Percentiles rank a stretch among this genome's conserved stretches.
Evolutionary conservation across 2,329 filamentous ascomycete species (phyloP).

Genomic region (Westerdykella ornata): DNA sequence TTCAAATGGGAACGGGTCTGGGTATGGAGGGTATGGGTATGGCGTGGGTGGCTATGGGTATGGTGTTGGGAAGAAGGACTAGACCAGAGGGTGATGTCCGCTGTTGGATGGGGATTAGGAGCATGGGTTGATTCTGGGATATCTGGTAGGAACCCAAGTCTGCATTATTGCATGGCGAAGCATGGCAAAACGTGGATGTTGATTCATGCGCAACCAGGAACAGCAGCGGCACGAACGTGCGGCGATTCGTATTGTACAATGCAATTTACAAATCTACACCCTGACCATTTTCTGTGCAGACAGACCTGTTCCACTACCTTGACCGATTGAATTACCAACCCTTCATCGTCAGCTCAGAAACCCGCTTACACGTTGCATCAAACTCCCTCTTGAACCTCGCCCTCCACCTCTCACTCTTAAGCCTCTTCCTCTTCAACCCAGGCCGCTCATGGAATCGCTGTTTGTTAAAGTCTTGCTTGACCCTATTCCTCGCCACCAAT

Average conservation of each 20-base stretch:
- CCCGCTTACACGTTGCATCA: constrained; percentile 55
- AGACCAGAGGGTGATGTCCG: too few species aligned
- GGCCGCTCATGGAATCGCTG: constrained; percentile 70
- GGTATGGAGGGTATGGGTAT: constrained; percentile 36
- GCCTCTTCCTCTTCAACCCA: constrained; percentile 70
- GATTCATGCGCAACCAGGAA: not conserved
- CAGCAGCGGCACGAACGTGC: not conserved
- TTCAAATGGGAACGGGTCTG: constrained; percentile 25
- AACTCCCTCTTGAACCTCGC: constrained; percentile 64
- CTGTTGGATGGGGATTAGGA: not conserved
- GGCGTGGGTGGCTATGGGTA: constrained; percentile 41
- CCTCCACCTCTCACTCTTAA: constrained; percentile 63
- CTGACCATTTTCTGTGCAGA: not conserved
- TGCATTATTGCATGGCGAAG: not conserved
- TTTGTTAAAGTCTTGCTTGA: constrained; percentile 49
- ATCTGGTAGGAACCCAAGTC: not conserved
- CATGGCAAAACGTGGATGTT: not conserved
- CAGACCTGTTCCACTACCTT: not conserved
- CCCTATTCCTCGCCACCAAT: constrained; percentile 48
- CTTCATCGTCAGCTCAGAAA: constrained; percentile 64
- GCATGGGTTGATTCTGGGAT: not conserved
- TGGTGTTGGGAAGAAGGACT: constrained; percentile 43
- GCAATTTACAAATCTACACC: not conserved
- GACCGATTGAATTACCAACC: constrained; percentile 56
- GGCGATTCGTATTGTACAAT: not conserved